Conservation (phyloP, 306 rosid species). For the Quercus aquifolioides region DNA sequence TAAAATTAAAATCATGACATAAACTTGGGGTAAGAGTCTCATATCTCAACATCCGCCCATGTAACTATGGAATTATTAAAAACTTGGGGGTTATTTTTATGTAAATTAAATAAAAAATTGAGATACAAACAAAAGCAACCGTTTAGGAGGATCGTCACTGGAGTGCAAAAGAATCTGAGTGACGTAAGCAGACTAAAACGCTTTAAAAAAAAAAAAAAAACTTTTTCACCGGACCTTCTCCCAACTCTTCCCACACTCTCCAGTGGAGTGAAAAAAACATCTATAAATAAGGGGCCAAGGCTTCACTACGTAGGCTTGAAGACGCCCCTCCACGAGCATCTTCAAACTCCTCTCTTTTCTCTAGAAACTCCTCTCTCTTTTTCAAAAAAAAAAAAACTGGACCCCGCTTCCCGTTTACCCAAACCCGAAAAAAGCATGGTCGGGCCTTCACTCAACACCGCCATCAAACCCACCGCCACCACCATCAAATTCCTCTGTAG, state of each 20-base stretch:
- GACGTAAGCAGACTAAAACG: not conserved
- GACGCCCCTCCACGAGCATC: conserved; percentile 30
- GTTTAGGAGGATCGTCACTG: not conserved
- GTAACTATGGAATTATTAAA: too few relatives aligned
- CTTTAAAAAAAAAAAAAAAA: too few relatives aligned
- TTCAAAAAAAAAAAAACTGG: not conserved
- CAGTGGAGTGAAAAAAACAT: not conserved
- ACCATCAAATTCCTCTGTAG: conserved; percentile 81
- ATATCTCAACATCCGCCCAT: too few relatives aligned
- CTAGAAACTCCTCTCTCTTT: not conserved
- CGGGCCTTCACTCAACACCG: conserved; percentile 28
- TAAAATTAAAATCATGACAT: too few relatives aligned
- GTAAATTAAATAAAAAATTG: too few relatives aligned
- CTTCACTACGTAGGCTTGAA: conserved; percentile 48
- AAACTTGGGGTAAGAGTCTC: too few relatives aligned
- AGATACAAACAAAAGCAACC: too few relatives aligned
- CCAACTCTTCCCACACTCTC: not conserved
- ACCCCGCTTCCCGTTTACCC: not conserved
- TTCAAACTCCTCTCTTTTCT: conserved; percentile 10
- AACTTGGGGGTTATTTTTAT: too few relatives aligned
- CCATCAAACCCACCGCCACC: conserved; percentile 22
- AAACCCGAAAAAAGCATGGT: conserved; percentile 35
- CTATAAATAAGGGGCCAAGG: conserved; percentile 57
- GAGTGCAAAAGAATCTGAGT: not conserved
- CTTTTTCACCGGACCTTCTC: not conserved